A percentile compares a stretch with the other conserved stretches of the same genome.
These are phyloP conservation scores for Clarireedia hainanense DNA, from an alignment of 2,329 filamentous ascomycete species.

Conservation along the genomic window DNA sequence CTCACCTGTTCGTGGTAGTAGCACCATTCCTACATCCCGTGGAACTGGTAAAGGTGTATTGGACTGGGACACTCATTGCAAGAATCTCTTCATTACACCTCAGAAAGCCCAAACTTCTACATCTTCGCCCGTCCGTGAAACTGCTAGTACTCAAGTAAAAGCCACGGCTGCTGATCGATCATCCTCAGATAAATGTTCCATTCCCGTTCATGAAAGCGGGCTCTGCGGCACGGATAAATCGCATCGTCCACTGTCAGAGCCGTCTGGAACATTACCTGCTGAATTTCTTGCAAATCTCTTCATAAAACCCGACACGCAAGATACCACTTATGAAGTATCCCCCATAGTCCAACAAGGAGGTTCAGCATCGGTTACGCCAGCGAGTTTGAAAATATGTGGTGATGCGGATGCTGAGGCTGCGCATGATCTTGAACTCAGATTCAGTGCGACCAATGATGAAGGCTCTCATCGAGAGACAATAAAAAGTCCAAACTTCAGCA, in stretches of 20 bases:
- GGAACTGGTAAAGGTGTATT: not conserved
- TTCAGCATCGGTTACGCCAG: not conserved
- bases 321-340: not conserved
- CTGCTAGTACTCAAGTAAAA: not conserved
- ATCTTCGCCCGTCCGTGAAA: not conserved
- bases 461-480: no score
- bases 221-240: not conserved
- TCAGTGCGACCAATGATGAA: not conserved
- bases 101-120: not conserved
- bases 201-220: not conserved
- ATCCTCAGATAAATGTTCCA: not conserved
- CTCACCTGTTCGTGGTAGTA: conserved; percentile 39
- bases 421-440: not conserved
- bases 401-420: not conserved
- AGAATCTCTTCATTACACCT: not conserved
- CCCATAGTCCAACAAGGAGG: not conserved
- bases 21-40: not conserved
- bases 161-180: not conserved
- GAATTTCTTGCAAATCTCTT: not conserved
- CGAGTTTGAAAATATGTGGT: not conserved
- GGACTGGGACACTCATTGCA: not conserved
- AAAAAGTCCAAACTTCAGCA: not conserved
- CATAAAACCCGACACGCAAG: not conserved
- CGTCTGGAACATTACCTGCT: not conserved
- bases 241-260: not conserved